phyloP scores from a whole-genome alignment of 2,329 filamentous ascomycete species.

The Cordyceps cateniannulata region DNA sequence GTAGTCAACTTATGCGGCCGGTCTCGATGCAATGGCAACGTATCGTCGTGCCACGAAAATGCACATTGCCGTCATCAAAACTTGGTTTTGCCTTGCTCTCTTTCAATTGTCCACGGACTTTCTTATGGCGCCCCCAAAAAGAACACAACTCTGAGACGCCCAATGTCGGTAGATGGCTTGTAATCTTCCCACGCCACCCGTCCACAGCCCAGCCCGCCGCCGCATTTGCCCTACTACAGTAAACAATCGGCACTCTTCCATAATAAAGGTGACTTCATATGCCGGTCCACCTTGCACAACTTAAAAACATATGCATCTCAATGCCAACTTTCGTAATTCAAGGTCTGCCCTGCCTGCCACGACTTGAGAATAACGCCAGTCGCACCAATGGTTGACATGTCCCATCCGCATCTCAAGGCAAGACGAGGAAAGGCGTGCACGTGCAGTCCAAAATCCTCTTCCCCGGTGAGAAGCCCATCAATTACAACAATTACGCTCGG shows the following conservation, averaged over 20 bases:
- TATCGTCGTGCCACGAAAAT: constrained; percentile 7
- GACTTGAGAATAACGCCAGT: background rate
- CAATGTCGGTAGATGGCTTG: constrained; percentile 9
- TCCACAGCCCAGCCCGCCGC: background rate
- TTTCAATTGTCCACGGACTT: too few species aligned
- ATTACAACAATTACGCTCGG: background rate
- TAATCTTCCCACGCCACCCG: constrained; percentile 4
- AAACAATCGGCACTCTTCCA: constrained; percentile 7
- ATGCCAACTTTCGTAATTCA: background rate
- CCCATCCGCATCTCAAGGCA: background rate
- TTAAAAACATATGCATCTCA: constrained; percentile 1
- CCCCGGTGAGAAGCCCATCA: background rate
- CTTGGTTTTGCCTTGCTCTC: background rate
- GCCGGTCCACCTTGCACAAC: constrained; percentile 8
- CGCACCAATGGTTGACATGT: too few species aligned
- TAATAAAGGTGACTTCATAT: background rate
- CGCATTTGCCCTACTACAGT: background rate
- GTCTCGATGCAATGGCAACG: constrained; percentile 9
- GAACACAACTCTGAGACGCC: background rate
- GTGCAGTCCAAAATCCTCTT: too few species aligned
- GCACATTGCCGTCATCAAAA: constrained; percentile 7
- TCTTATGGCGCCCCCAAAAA: constrained; percentile 1
- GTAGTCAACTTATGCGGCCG: constrained; percentile 1
- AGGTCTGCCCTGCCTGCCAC: background rate
- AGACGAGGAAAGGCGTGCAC: too few species aligned